A percentile compares a stretch with the other conserved stretches of the same genome.
These are phyloP conservation scores for Firmiana major DNA, from an alignment of 345 rosid species.

Conservation along the genomic window DNA sequence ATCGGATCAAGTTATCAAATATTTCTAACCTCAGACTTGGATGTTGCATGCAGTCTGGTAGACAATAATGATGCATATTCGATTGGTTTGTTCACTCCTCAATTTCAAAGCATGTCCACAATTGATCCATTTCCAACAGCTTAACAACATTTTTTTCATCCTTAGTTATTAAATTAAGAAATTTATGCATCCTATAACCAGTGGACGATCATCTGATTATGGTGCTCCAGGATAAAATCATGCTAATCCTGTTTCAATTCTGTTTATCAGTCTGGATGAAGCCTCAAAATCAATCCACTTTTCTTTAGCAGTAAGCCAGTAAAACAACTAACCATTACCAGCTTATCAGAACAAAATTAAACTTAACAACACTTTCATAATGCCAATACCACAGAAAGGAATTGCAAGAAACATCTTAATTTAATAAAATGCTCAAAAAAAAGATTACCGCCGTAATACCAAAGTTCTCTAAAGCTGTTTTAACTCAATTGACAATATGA, in stretches of 20 bases:
- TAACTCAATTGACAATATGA: background rate
- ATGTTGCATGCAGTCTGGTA: background rate
- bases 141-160: background rate
- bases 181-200: background rate
- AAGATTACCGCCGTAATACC: background rate
- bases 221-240: background rate
- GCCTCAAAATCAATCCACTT: background rate
- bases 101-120: background rate
- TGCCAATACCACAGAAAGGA: background rate
- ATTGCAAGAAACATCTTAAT: background rate
- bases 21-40: background rate
- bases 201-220: background rate
- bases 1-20: background rate
- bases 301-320: background rate
- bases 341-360: background rate
- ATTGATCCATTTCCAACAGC: background rate
- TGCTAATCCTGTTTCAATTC: background rate
- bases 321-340: background rate
- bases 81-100: background rate
- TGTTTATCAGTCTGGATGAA: background rate
- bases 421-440: background rate
- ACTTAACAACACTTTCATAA: background rate
- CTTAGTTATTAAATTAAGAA: background rate
- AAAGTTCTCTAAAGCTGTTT: background rate
- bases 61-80: background rate